Base-by-base conservation (phyloP, 139 green algal species). In the Micractinium sp. region DNA sequence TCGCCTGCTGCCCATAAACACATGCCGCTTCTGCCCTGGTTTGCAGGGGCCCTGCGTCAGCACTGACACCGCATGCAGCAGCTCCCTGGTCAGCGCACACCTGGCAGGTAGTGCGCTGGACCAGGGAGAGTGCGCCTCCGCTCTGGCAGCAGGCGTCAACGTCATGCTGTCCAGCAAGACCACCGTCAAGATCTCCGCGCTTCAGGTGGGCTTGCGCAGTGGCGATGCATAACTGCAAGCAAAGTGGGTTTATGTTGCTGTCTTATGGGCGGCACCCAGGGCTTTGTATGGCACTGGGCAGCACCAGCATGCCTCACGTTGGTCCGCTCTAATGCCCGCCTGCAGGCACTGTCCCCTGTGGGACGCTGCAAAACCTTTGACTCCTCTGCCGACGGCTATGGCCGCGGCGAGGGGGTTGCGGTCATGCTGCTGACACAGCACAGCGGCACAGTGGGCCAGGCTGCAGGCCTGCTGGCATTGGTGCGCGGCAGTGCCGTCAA, bases 401-500 rank as follows among this genome's bases (percentile, higher is more conserved):
- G 94, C 36, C 87, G 94, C 2, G 89, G 89, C 53, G 94, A 88
- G 29, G 85, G 85, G 69, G 69, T 81, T 73, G 85, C n/a, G 0
- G 85, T 47, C 18, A n/a, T 88, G 3, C 19, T 88, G 71, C 71
- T 88, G 23, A 53, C 41, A 0, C 85, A 53, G n/a, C 85, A 53
- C n/a, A 53, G 0, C 67, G 81, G n/a, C 22, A 33, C 0, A 5
- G 76, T 38, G 22, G 36, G 33, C 76, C 33, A 47, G 15, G 29
- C 23, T 7, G 74, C 91, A 19, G n/a, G 15, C 66, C 75, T 47
- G 38, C 66, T 94, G 47, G 82, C 82, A 0, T 82, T 95, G n/a
- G 89, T 90, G 77, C 36, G 41, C 0, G 92, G 93, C 18, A 94
- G 89, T 19, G 90, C 94, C 1, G 96, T 99, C 2, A 98, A 98